Evolutionary conservation across 345 rosid species (phyloP), one percentile per base, ranked within the genome.

Genomic region (Iberis pinnata): DNA sequence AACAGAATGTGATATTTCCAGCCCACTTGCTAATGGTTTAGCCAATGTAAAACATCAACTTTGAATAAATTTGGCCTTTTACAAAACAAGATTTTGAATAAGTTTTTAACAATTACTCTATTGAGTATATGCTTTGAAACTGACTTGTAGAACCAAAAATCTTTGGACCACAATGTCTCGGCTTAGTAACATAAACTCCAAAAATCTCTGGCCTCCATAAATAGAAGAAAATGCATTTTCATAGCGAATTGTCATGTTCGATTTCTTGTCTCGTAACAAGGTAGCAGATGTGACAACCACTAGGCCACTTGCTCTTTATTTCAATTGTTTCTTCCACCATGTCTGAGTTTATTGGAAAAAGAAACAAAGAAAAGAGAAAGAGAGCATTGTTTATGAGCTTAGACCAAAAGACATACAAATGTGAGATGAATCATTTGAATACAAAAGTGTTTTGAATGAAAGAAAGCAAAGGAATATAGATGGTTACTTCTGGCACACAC

Each of bases 401-500:
- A 49, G 43, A 39, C 50, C 43, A 59, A 59, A 52, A 67, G 59
- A 51, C 42, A 50, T 15, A 50, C 41, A 51, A 57, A 57, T 12
- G 3, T 49, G 52, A 49, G 46, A 57, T 14, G 47, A 54, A 38
- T 55, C 27, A 55, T 58, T 58, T 58, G 38, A 58, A 65, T 43
- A 53, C 42, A 52, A 66, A 64, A 58, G 60, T 38, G 48, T 43
- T 51, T 59, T 39, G 38, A 67, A 53, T 16, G 9, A 45, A 58
- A 46, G 56, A 60, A 60, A 67, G 66, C 48, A 45, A 37, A 59
- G 50, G 65, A 53, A 60, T 45, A 53, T 67, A 15, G 24, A 52
- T 52, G 48, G 56, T 53, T 67, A 36, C 71, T 67, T 67, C 56
- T 10, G 39, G 32, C 39, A 31, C 61, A 60, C 61, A 18, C 66